Conservation (phyloP, 768 basidiomycete species). For the Chalciporus pseudorubinellus region DNA sequence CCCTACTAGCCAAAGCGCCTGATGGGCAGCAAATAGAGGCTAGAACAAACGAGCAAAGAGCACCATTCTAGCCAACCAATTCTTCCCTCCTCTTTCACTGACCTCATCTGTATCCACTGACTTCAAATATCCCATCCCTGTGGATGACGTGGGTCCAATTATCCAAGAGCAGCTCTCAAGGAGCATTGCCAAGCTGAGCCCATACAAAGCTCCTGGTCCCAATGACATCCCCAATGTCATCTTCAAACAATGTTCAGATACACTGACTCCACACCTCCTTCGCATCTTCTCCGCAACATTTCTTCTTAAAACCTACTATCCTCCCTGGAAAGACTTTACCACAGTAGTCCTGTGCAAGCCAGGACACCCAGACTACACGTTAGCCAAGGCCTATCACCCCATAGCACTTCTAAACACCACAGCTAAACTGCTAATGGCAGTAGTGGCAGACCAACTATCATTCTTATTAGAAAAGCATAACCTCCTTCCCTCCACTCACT, state of each 20-base stretch:
- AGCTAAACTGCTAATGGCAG: constrained; percentile 28
- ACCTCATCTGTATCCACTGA: background rate
- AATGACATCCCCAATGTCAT: constrained; percentile 28
- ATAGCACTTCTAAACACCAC: constrained; percentile 36
- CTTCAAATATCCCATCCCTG: constrained; percentile 2
- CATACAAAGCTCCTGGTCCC: constrained; percentile 22
- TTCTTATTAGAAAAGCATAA: too few species aligned
- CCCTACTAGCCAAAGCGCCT: too few species aligned
- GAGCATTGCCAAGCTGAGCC: constrained; percentile 3
- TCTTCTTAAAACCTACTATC: constrained; percentile 2
- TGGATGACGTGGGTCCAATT: constrained; percentile 1
- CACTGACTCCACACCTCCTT: constrained; percentile 8
- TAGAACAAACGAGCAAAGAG: constrained; percentile 26
- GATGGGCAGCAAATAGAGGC: too few species aligned
- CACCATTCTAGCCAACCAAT: constrained; percentile 8
- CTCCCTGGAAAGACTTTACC: constrained; percentile 21
- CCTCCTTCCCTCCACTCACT: too few species aligned
- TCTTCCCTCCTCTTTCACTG: constrained; percentile 26
- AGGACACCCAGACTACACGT: constrained; percentile 31
- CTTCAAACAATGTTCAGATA: constrained; percentile 6
- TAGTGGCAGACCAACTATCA: too few species aligned
- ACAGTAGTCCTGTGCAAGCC: constrained; percentile 37
- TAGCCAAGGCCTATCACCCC: constrained; percentile 37
- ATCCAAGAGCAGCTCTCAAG: constrained; percentile 8
- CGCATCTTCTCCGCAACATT: constrained; percentile 14